Conservation (phyloP, 1,139 yeast species). For the Magnusiomyces sp. region DNA sequence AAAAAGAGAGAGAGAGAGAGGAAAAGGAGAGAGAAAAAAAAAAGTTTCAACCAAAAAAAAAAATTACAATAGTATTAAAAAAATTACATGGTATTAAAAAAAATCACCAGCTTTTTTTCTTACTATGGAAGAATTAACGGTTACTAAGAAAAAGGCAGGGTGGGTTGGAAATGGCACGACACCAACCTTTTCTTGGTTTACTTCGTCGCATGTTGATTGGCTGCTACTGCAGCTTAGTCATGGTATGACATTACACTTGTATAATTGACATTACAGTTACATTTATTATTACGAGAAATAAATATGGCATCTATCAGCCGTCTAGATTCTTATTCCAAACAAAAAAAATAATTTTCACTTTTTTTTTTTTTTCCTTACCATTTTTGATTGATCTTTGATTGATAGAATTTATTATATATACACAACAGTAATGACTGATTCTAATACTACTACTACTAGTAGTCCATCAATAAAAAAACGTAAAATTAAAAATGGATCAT, state of each 20-base stretch:
- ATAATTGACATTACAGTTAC: no score
- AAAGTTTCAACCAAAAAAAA: constrained; percentile 6
- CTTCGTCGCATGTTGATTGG: no score
- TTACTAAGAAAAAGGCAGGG: no score
- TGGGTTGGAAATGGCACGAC: no score
- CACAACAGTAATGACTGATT: neutral
- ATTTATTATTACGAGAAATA: no score
- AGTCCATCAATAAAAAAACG: neutral
- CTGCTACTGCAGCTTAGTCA: no score
- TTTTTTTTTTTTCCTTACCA: neutral
- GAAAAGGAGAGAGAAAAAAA: constrained; percentile 5
- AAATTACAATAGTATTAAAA: constrained; percentile 1
- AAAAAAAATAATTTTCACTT: neutral
- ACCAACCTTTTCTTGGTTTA: no score
- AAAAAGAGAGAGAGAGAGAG: neutral
- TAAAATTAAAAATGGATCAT: neutral
- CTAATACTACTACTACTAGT: no score
- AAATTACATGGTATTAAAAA: neutral
- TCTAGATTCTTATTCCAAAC: no score
- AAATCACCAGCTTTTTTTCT: constrained; percentile 5
- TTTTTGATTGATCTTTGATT: neutral
- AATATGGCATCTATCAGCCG: no score
- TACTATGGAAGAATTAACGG: no score
- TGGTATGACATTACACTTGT: no score
- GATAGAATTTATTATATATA: neutral